Evolutionary conservation across 768 basidiomycete species (phyloP).

Genomic region (Trametes meyenii): DNA sequence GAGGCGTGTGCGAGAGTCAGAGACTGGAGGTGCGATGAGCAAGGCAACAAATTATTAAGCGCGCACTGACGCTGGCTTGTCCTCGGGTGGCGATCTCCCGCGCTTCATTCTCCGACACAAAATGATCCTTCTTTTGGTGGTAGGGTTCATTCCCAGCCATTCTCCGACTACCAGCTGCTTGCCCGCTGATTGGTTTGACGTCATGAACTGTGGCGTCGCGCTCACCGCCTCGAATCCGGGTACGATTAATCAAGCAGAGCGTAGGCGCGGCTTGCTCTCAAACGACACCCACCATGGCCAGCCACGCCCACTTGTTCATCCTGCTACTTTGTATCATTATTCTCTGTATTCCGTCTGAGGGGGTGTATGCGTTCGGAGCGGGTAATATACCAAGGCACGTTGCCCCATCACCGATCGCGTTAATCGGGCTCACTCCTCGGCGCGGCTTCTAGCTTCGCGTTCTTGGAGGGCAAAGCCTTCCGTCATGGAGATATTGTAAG

Average conservation of each 20-base stretch:
- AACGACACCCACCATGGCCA: constrained; percentile 20
- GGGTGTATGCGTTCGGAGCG: constrained; percentile 76
- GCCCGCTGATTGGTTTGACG: constrained; percentile 14
- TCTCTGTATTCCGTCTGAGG: constrained; percentile 57
- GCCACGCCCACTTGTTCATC: constrained; percentile 20
- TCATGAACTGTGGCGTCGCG: constrained; percentile 6
- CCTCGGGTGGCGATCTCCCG: neutral
- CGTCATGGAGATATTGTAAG: constrained; percentile 85
- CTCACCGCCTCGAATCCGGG: neutral
- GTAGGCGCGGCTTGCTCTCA: constrained; percentile 2
- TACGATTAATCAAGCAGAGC: neutral
- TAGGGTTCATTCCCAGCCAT: neutral
- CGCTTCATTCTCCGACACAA: constrained; percentile 7
- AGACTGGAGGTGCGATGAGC: constrained; percentile 27
- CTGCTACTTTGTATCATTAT: constrained; percentile 55
- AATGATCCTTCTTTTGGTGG: neutral
- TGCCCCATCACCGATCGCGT: neutral
- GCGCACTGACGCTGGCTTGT: constrained; percentile 27
- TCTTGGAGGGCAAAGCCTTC: constrained; percentile 84
- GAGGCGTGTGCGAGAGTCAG: constrained; percentile 28
- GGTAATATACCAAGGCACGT: constrained; percentile 73
- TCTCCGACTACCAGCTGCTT: constrained; percentile 1
- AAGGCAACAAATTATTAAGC: constrained; percentile 30
- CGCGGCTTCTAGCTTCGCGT: constrained; percentile 60
- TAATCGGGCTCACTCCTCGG: constrained; percentile 43